Base-by-base conservation (phyloP, 1,284 basidiomycete genomes). In the Inonotus obliquus region DNA sequence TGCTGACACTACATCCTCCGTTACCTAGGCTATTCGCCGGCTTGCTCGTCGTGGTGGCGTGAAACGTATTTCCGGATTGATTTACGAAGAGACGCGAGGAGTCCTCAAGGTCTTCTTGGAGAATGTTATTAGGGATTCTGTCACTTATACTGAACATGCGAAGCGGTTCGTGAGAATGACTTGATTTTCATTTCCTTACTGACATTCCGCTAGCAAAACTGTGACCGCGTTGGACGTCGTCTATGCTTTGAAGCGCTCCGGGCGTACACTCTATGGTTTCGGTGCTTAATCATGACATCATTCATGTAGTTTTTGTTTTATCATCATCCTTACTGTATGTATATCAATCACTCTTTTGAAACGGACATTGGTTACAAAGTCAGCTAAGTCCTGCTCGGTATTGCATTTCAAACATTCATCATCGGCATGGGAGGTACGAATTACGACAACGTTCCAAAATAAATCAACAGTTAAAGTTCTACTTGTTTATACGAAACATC, bases 31-130 rank as follows among this genome's bases (percentile, higher is more conserved):
- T 68, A 94, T 96, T 75, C 91, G 94, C 72, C 91, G 93, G 80
- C 89, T 96, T 66, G 94, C 94, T 52, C 92, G 94, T 75, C 89
- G 93, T 83, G 94, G 94, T 73, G 92, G 92, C 88, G 92, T 94
- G 72, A 94, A 95, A 82, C 91, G 91, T 89, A 93, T 93, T 75
- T 93, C 92, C 60, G 91, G 91, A 72, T 83, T 93, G 68, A 93
- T 95, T 78, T 95, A 94, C 77, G 92, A 95, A 76, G 93, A 95
- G 85, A 94, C 92, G 63, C 91, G 94, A 74, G 92, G 92, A 81
- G 92, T 95, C 47, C 82, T 96, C 70, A 95, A 95, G 81, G 92
- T 95, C 74, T 95, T 94, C 85, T 82, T 92, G 60, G 87, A 91
- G 76, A 88, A 86, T 65, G 82, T 83, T 23, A 90, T n/a, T n/a